A percentile compares a stretch with the other conserved stretches of the same genome.
Evolutionary conservation across 345 rosid genomes (phyloP).

Genomic region (Populus ilicifolia): DNA sequence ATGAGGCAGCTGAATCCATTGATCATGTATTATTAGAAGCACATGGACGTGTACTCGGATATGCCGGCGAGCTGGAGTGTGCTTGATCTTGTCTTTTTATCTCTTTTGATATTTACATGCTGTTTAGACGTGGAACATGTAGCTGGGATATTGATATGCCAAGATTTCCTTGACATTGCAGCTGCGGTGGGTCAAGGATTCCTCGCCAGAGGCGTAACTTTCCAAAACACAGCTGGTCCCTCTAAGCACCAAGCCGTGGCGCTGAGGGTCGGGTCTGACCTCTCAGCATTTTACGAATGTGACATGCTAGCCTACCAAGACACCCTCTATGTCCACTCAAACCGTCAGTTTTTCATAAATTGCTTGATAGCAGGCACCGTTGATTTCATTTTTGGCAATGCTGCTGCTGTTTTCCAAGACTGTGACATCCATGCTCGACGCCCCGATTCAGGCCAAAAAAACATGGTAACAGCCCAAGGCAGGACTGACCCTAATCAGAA

Average conservation of each 20-base stretch:
- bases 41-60: neutral
- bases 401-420: constrained; percentile 54
- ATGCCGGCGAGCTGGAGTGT: neutral
- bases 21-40: neutral
- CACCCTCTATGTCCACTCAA: constrained; percentile 65
- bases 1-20: neutral
- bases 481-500: constrained; percentile 78
- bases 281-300: constrained; percentile 74
- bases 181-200: constrained; percentile 76
- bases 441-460: constrained; percentile 80
- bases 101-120: neutral
- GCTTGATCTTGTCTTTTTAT: neutral
- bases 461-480: constrained; percentile 97
- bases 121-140: no score
- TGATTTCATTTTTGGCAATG: constrained; percentile 80
- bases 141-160: neutral
- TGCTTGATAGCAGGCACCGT: constrained; percentile 72
- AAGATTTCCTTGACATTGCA: constrained; percentile 20
- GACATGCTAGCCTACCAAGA: constrained; percentile 77
- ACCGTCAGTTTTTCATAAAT: constrained; percentile 66
- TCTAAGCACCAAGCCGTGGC: constrained; percentile 78
- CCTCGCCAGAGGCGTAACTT: constrained; percentile 66
- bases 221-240: constrained; percentile 80
- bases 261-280: constrained; percentile 70
- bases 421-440: constrained; percentile 91